These are phyloP conservation scores for Acorus calamus DNA, from an alignment of 106 monocot genomes.

Conservation along the genomic window DNA sequence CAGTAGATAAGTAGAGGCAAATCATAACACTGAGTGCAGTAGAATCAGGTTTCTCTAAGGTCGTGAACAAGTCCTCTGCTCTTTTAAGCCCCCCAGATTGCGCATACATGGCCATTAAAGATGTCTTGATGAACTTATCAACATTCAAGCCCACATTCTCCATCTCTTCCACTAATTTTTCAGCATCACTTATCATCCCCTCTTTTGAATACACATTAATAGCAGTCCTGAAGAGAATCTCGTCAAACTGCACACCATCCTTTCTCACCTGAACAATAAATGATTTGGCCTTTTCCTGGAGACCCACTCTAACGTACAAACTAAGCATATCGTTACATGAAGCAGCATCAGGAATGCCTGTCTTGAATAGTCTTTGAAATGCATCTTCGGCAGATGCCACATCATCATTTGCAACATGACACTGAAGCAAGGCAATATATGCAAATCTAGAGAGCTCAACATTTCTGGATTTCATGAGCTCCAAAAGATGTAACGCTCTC, in stretches of 20 bases:
- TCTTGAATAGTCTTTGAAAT: constrained; percentile 38
- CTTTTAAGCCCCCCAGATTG: constrained; percentile 48
- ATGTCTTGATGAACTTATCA: constrained; percentile 45
- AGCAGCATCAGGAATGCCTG: constrained; percentile 39
- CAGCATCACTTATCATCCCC: constrained; percentile 51
- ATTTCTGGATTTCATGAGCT: constrained; percentile 58
- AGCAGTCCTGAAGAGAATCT: constrained; percentile 47
- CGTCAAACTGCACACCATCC: constrained; percentile 46
- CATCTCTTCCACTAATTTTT: constrained; percentile 60
- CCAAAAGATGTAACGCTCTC: constrained; percentile 58
- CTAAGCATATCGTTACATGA: constrained; percentile 65
- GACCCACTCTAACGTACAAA: constrained; percentile 53
- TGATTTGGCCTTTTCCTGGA: constrained; percentile 73
- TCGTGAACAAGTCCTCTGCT: constrained; percentile 50
- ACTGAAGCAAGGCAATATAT: constrained; percentile 56
- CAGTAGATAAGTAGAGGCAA: constrained; percentile 44
- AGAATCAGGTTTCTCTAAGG: constrained; percentile 46
- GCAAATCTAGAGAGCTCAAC: constrained; percentile 53
- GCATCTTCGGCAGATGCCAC: constrained; percentile 55
- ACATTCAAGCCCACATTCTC: constrained; percentile 29
- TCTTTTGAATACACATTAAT: constrained; percentile 64
- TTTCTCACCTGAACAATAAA: constrained; percentile 49
- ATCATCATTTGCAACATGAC: constrained; percentile 64
- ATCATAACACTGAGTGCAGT: constrained; percentile 52
- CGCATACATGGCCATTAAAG: constrained; percentile 63